Evolutionary conservation across 2,329 filamentous ascomycete genomes (phyloP), one percentile per base, ranked within the genome.

Genomic region (Podosphaera xanthii): DNA sequence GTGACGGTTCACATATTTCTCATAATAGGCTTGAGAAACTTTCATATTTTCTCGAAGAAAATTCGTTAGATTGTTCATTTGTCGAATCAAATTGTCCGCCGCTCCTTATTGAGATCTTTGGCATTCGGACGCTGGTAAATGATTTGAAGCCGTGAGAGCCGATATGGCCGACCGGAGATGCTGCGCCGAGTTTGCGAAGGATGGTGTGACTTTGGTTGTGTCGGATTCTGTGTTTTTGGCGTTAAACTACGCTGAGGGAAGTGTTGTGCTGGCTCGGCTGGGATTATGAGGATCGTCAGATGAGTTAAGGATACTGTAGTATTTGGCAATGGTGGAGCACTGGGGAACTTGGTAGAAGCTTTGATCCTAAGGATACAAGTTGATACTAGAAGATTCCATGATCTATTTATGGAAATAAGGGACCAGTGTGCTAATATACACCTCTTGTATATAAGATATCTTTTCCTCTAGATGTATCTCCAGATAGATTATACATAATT

Each of bases 11-110:
- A 12, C 33, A 40, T 40, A 42, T 22, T 57, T 53, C 55, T 57
- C 35, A 44, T 57, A 57, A 36, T 48, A 58, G 12, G 56, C 42
- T 31, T 58, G 42, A 38, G 56, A 36, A 36, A 30, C 56, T n/a
- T 30, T 58, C 56, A 58, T 58, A 58, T 58, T 58, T 49, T 48
- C 31, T 44, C 31, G 56, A 48, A 58, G 31, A 49, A 58, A 58
- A 6, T 34, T 12, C n/a, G 46, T 49, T n/a, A 57, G 34, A 52
- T 52, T 33, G 4, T 54, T 9, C 54, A 57, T 57, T 44, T 57
- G 36, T 8, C 33, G 34, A 42, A 57, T 36, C 3, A 57, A 57
- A 35, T 57, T 31, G 22, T 44, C 44, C 44, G 36, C 54, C 14
- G n/a, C n/a, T 40, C 44, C 8, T 38, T 31, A 14, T 35, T 57